A percentile compares a stretch with the other conserved stretches of the same genome.
phyloP scores from a whole-genome alignment of 768 basidiomycete genomes.

The Ramaria sp. region DNA sequence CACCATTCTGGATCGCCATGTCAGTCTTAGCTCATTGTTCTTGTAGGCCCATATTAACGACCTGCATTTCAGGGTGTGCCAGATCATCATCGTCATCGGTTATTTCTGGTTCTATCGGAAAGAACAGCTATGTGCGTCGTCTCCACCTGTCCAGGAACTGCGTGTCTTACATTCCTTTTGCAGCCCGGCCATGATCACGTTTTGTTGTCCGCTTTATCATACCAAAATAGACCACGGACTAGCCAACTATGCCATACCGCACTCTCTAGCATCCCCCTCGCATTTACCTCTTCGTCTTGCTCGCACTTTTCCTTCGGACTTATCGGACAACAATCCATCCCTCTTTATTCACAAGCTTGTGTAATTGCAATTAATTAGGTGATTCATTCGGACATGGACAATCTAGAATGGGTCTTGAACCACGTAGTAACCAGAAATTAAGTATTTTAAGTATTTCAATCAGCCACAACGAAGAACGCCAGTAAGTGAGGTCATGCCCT shows the following conservation, averaged over 20 bases:
- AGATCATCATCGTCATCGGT: slow-evolving; percentile 77
- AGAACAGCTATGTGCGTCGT: slow-evolving; percentile 70
- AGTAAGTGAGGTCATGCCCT: no score
- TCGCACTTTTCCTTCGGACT: not conserved
- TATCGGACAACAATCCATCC: not conserved
- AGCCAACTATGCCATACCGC: not conserved
- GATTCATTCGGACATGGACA: no score
- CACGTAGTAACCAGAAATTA: no score
- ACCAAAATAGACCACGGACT: not conserved
- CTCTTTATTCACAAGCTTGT: not conserved
- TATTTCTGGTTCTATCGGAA: slow-evolving; percentile 98
- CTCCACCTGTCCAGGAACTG: slow-evolving; percentile 13
- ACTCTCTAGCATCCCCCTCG: not conserved
- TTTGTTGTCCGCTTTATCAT: slow-evolving; percentile 8
- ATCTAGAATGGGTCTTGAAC: no score
- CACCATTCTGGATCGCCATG: slow-evolving; percentile 79
- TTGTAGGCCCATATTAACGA: not conserved
- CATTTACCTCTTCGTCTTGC: not conserved
- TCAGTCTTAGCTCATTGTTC: slow-evolving; percentile 13
- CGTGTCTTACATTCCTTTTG: slow-evolving; percentile 13
- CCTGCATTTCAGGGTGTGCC: slow-evolving; percentile 33
- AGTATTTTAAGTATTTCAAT: no score
- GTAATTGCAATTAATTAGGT: not conserved
- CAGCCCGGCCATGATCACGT: slow-evolving; percentile 26
- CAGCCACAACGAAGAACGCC: no score